These are phyloP conservation scores for Lantana camara DNA, from an alignment of 257 asterid species.

Conservation along the genomic window DNA sequence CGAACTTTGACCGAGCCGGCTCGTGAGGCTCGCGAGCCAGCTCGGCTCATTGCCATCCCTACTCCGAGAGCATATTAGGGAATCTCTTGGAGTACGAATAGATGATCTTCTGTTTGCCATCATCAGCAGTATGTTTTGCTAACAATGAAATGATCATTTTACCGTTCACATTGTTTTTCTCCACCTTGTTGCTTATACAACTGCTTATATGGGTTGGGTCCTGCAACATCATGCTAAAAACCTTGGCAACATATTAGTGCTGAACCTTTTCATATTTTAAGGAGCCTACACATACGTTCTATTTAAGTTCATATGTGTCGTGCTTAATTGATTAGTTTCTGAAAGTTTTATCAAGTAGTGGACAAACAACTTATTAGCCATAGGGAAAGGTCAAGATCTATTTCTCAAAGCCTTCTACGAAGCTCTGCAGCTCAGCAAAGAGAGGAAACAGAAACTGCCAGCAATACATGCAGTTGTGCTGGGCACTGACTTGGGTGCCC, in stretches of 20 bases:
- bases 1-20: no score
- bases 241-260: background rate
- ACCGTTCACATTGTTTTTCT: background rate
- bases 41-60: no score
- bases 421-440: slow-evolving; percentile 67
- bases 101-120: slow-evolving; percentile 81
- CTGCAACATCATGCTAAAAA: slow-evolving; percentile 8
- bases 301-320: slow-evolving; percentile 1
- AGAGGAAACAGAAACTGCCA: slow-evolving; percentile 68
- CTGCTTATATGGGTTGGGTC: no score
- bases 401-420: slow-evolving; percentile 81
- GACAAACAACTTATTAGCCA: slow-evolving; percentile 23
- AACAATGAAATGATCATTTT: slow-evolving; percentile 16
- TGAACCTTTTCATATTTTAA: background rate
- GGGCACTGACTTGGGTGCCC: slow-evolving; percentile 88
- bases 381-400: slow-evolving; percentile 94
- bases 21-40: no score
- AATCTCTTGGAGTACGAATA: slow-evolving; percentile 83
- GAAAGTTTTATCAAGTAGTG: background rate
- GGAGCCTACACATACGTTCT: background rate
- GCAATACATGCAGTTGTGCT: slow-evolving; percentile 76
- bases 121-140: slow-evolving; percentile 76
- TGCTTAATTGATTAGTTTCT: background rate
- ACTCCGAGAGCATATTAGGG: slow-evolving; percentile 90
- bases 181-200: background rate